Evolutionary conservation across 768 basidiomycete species (phyloP).

Genomic region (Chalciporus chontae): DNA sequence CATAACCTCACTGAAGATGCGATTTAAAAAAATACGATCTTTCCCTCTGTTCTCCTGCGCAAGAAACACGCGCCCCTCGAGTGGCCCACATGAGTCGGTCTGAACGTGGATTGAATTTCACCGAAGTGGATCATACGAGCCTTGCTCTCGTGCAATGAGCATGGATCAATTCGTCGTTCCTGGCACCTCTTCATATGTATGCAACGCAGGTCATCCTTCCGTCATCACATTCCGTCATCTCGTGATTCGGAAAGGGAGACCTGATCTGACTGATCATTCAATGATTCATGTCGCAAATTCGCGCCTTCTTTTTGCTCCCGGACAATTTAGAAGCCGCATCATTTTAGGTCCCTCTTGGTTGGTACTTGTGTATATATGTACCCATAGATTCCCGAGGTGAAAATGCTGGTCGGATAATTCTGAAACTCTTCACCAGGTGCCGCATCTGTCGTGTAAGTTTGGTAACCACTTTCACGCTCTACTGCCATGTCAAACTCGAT

Average conservation of each 20-base stretch:
- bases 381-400: slow-evolving; percentile 6
- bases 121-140: neutral
- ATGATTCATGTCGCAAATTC: neutral
- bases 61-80: neutral
- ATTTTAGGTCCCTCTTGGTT: neutral
- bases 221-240: slow-evolving; percentile 22
- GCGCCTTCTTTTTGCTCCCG: neutral
- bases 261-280: slow-evolving; percentile 13
- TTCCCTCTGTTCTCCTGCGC: neutral
- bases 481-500: slow-evolving; percentile 6
- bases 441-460: neutral
- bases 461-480: slow-evolving; percentile 8
- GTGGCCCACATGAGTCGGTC: slow-evolving; percentile 6
- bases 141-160: slow-evolving; percentile 1
- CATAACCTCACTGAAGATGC: neutral
- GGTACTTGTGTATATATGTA: neutral
- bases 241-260: neutral
- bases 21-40: neutral
- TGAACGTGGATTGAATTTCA: neutral
- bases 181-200: neutral
- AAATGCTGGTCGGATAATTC: slow-evolving; percentile 4
- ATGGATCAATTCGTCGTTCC: slow-evolving; percentile 7
- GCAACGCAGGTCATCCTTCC: neutral
- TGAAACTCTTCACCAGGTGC: slow-evolving; percentile 7
- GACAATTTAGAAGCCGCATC: slow-evolving; percentile 9